Conservation (phyloP, 2,329 filamentous ascomycete species). For the Scedosporium aurantiacum region DNA sequence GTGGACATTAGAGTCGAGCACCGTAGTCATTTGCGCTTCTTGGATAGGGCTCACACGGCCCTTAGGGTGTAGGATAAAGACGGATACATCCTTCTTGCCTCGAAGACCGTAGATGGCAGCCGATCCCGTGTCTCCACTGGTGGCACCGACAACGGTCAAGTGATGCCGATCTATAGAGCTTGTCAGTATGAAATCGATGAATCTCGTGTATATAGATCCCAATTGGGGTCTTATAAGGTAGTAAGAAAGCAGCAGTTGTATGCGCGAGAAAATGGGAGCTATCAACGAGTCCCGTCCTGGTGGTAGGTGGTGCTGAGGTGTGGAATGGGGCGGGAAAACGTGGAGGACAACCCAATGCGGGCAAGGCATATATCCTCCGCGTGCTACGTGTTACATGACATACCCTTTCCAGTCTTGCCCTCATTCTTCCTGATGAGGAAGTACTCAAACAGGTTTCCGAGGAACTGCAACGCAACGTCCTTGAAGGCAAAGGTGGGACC, state of each 20-base stretch:
- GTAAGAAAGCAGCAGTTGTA: background rate
- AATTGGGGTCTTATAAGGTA: background rate
- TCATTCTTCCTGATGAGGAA: slow-evolving; percentile 66
- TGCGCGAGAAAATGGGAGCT: background rate
- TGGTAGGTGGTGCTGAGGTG: background rate
- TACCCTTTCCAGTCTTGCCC: slow-evolving; percentile 50
- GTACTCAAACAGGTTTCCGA: slow-evolving; percentile 94
- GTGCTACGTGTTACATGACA: slow-evolving; percentile 9
- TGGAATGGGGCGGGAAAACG: background rate
- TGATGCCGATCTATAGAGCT: slow-evolving; percentile 53
- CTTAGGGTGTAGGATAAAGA: slow-evolving; percentile 90
- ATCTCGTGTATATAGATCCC: background rate
- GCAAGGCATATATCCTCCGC: background rate
- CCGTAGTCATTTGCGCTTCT: slow-evolving; percentile 94
- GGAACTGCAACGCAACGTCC: slow-evolving; percentile 74
- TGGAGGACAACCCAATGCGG: background rate
- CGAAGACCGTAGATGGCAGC: slow-evolving; percentile 91
- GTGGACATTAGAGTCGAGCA: slow-evolving; percentile 82
- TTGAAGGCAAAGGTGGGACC: slow-evolving; percentile 95
- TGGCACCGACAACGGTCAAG: slow-evolving; percentile 77
- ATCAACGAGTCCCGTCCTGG: background rate
- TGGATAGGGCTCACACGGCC: slow-evolving; percentile 86
- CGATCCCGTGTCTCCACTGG: slow-evolving; percentile 81
- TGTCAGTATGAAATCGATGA: slow-evolving; percentile 13
- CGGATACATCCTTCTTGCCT: slow-evolving; percentile 92